These are phyloP conservation scores for Russula emetica DNA, from an alignment of 768 basidiomycete species.

Conservation along the genomic window DNA sequence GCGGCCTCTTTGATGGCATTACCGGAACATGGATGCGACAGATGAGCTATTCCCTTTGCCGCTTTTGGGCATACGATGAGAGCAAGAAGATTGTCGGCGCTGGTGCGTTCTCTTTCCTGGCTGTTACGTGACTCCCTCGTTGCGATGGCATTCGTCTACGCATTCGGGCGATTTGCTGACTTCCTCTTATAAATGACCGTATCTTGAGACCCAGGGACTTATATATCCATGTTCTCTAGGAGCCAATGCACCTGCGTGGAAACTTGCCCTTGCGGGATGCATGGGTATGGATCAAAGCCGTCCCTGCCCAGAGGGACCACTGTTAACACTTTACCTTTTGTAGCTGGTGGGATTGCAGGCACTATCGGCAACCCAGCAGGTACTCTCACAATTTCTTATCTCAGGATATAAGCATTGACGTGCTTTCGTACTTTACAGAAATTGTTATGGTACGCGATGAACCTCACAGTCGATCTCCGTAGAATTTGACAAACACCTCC, in stretches of 20 bases:
- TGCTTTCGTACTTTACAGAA: conserved; percentile 39
- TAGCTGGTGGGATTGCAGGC: conserved; percentile 83
- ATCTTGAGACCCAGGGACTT: not conserved
- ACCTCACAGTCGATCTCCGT: not conserved
- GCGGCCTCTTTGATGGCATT: conserved; percentile 83
- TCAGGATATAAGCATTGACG: not conserved
- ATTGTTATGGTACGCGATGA: conserved; percentile 56
- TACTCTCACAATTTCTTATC: conserved; percentile 31
- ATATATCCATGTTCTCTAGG: conserved; percentile 33
- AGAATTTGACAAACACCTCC: conserved; percentile 18
- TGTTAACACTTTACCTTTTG: not conserved
- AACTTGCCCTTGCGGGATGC: conserved; percentile 73
- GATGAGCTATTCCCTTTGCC: conserved; percentile 87
- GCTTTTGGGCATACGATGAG: conserved; percentile 93
- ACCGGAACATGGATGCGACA: conserved; percentile 86
- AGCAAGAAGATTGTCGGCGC: conserved; percentile 81
- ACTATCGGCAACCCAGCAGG: conserved; percentile 87
- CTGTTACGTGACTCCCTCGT: not conserved
- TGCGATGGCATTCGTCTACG: not conserved
- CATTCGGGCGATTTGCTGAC: not conserved
- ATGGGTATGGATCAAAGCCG: conserved; percentile 53
- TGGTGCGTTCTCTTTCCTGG: conserved; percentile 32
- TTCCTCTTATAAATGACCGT: not conserved
- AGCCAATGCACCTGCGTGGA: conserved; percentile 70
- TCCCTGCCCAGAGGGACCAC: not conserved